phyloP scores from a whole-genome alignment of 1,284 basidiomycete genomes.

The Athelia sp. region DNA sequence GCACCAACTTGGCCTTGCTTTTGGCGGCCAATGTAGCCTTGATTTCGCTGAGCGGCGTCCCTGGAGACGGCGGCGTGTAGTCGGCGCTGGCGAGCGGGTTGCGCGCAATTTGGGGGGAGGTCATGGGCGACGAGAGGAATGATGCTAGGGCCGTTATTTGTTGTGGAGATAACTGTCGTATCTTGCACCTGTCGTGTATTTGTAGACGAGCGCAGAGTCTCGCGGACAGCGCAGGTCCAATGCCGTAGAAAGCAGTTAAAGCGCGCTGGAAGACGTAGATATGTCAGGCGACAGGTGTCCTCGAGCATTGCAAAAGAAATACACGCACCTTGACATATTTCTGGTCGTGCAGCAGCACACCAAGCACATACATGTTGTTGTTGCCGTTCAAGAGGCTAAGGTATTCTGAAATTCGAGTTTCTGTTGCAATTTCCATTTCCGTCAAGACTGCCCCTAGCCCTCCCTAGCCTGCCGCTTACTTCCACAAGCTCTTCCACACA shows the following conservation, averaged over 20 bases:
- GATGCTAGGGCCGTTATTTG: constrained; percentile 85
- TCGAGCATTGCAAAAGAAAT: neutral
- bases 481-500: too few species aligned
- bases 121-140: constrained; percentile 81
- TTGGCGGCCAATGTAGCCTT: constrained; percentile 21
- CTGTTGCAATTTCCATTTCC: neutral
- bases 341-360: constrained; percentile 1
- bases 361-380: constrained; percentile 2
- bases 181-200: constrained; percentile 77
- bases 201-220: constrained; percentile 85
- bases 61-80: constrained; percentile 44
- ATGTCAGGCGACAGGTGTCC: constrained; percentile 2
- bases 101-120: constrained; percentile 54
- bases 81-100: constrained; percentile 55
- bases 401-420: neutral
- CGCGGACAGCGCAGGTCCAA: constrained; percentile 69
- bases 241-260: constrained; percentile 79
- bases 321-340: constrained; percentile 2
- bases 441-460: neutral
- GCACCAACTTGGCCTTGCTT: constrained; percentile 23
- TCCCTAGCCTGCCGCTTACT: neutral
- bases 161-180: constrained; percentile 70
- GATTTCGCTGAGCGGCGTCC: constrained; percentile 38
- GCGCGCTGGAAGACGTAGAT: constrained; percentile 55
- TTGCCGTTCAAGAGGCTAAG: neutral